Evolutionary conservation across 345 rosid genomes (phyloP).

Genomic region (Cardamine occulta): DNA sequence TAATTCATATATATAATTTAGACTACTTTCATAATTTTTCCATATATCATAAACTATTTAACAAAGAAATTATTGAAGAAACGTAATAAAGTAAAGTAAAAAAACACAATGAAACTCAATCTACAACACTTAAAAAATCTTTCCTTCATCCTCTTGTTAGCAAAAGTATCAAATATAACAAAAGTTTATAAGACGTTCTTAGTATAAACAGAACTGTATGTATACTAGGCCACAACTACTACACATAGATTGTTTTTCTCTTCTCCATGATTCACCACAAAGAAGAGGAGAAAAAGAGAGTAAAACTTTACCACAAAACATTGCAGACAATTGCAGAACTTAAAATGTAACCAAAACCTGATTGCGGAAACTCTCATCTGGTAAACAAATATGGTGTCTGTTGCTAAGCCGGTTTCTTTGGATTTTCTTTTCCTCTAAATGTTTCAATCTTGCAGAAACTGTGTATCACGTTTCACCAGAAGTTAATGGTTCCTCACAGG

Average conservation of each 20-base stretch:
- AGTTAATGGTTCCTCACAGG: conserved; percentile 22
- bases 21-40: neutral
- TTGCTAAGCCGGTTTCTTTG: conserved; percentile 1
- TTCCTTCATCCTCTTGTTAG: conserved; percentile 2
- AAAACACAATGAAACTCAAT: conserved; percentile 3
- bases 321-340: conserved; percentile 28
- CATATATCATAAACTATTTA: neutral
- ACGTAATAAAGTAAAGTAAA: neutral
- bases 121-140: conserved; percentile 13
- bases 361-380: conserved; percentile 10
- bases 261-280: conserved; percentile 14
- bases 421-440: conserved; percentile 16
- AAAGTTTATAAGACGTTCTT: conserved; percentile 12
- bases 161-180: neutral
- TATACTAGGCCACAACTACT: conserved; percentile 23
- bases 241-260: conserved; percentile 20
- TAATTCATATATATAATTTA: neutral
- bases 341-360: conserved; percentile 8
- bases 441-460: conserved; percentile 24
- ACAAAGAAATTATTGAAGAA: neutral
- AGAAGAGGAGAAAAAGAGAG: neutral
- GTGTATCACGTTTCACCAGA: conserved; percentile 1
- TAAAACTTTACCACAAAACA: conserved; percentile 31
- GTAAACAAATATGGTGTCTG: conserved; percentile 23
- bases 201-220: conserved; percentile 24